Conservation (phyloP, 441 rosid genomes). For the Hura crepitans region DNA sequence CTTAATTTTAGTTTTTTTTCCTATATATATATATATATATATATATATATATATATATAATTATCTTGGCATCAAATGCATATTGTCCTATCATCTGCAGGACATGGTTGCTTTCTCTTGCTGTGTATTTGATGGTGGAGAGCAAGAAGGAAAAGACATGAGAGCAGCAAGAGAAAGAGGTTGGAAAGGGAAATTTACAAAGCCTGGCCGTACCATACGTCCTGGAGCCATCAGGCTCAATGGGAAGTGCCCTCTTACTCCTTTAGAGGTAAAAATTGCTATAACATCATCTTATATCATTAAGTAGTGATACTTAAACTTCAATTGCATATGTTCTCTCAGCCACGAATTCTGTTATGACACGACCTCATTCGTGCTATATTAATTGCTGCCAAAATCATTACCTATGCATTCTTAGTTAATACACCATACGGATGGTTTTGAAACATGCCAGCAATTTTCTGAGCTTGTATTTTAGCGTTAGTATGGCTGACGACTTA, state of each 20-base stretch:
- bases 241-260: slow-evolving; percentile 98
- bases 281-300: slow-evolving; percentile 6
- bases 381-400: not conserved
- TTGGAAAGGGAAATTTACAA: slow-evolving; percentile 98
- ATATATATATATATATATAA: too few species aligned
- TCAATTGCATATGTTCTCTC: not conserved
- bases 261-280: slow-evolving; percentile 68
- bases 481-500: not conserved
- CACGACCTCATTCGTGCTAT: too few species aligned
- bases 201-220: slow-evolving; percentile 95
- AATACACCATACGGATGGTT: not conserved
- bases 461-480: not conserved
- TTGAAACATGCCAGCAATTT: not conserved
- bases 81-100: slow-evolving; percentile 36
- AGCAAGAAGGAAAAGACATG: slow-evolving; percentile 84
- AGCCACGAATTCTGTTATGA: not conserved
- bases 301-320: slow-evolving; percentile 5
- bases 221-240: slow-evolving; percentile 97
- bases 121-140: slow-evolving; percentile 95
- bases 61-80: slow-evolving; percentile 10
- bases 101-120: slow-evolving; percentile 99
- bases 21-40: too few species aligned
- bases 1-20: not conserved
- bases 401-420: not conserved
- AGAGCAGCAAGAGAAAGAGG: slow-evolving; percentile 94